Conservation (phyloP, 805 yeast genomes). For the Starmera quercuum region DNA sequence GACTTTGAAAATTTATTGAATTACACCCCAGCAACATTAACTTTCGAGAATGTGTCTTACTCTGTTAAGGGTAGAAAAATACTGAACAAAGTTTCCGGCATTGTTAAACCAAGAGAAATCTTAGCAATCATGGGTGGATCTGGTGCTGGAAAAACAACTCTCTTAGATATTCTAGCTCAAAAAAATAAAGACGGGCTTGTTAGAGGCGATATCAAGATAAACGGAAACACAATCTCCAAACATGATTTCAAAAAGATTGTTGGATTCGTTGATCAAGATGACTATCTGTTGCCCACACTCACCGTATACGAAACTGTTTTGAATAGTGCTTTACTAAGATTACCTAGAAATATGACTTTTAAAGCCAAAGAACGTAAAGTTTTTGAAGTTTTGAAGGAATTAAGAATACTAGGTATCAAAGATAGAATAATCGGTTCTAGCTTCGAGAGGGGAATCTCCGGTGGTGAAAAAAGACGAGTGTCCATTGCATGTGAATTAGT, state of each 20-base stretch:
- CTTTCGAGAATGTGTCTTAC: conserved; percentile 71
- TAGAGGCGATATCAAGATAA: conserved; percentile 63
- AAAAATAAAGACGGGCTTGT: conserved; percentile 73
- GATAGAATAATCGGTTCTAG: conserved; percentile 87
- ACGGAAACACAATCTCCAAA: conserved; percentile 46
- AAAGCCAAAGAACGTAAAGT: conserved; percentile 72
- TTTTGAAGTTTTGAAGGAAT: conserved; percentile 74
- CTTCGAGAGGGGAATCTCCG: conserved; percentile 85
- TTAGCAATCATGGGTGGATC: conserved; percentile 98
- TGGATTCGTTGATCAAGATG: conserved; percentile 97
- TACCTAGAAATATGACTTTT: conserved; percentile 75
- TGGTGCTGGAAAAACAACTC: conserved; percentile 96
- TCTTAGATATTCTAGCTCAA: conserved; percentile 84
- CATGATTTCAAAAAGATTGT: conserved; percentile 54
- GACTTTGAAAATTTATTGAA: conserved; percentile 39
- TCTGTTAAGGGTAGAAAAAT: conserved; percentile 44
- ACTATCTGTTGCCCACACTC: conserved; percentile 79
- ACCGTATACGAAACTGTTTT: conserved; percentile 95
- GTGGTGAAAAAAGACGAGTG: conserved; percentile 88
- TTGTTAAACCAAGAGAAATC: conserved; percentile 81
- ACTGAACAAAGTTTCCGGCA: conserved; percentile 60
- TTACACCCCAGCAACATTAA: conserved; percentile 58
- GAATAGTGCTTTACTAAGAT: conserved; percentile 81
- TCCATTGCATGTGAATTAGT: conserved; percentile 92
- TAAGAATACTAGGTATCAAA: conserved; percentile 74